Evolutionary conservation across 192 early-diverging fungal species (phyloP).

Genomic region (Thoreauomyces humboldtii): DNA sequence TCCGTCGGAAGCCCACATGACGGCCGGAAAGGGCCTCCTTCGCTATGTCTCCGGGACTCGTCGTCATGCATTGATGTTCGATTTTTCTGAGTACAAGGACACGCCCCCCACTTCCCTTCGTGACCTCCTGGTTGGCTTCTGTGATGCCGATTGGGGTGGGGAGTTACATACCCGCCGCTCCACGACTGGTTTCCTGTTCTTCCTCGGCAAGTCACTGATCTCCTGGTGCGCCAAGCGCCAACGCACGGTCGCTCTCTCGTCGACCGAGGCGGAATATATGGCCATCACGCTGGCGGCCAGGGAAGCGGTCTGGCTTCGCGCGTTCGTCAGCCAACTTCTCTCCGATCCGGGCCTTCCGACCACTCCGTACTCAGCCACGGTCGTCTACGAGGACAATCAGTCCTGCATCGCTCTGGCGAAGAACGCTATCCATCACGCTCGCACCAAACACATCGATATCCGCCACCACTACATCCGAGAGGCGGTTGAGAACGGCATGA

Average conservation of each 20-base stretch:
- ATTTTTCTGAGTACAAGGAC: not conserved
- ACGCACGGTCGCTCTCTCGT: constrained; percentile 8
- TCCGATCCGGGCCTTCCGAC: too few relatives aligned
- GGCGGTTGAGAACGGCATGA: constrained; percentile 12
- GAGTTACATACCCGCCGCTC: not conserved
- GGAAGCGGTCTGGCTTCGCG: constrained; percentile 15
- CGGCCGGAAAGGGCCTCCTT: not conserved
- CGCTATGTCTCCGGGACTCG: not conserved
- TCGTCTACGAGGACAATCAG: constrained; percentile 4
- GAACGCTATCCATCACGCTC: constrained; percentile 23
- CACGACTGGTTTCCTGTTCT: constrained; percentile 2
- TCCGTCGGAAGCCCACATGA: not conserved
- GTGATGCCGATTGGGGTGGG: constrained; percentile 23
- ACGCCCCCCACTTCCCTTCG: not conserved
- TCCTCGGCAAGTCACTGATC: not conserved
- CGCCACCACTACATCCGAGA: constrained; percentile 30
- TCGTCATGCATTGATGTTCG: too few relatives aligned
- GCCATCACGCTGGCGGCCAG: constrained; percentile 8
- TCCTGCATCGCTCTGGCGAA: constrained; percentile 7
- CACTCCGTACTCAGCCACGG: not conserved
- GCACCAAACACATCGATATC: constrained; percentile 39
- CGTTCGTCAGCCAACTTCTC: not conserved
- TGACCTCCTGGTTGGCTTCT: not conserved
- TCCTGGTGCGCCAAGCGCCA: constrained; percentile 2
- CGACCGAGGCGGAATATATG: constrained; percentile 19